These are phyloP conservation scores for Pyrenochaeta sp. DNA, from an alignment of 2,329 filamentous ascomycete genomes.

Conservation along the genomic window DNA sequence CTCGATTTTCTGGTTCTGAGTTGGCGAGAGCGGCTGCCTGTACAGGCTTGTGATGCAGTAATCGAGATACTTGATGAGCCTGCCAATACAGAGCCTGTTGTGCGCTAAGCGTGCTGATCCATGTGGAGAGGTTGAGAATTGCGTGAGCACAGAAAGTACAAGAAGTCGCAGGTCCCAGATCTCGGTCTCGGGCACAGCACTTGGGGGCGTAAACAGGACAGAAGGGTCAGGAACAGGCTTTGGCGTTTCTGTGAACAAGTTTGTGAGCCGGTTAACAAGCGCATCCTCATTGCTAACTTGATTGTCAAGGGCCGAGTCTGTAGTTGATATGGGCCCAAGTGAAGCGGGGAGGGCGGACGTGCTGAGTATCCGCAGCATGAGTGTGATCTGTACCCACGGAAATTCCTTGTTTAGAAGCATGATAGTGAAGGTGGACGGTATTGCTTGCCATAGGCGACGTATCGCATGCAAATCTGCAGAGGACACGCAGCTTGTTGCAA, in stretches of 20 bases:
- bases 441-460: conserved; percentile 70
- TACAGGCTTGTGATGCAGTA: conserved; percentile 73
- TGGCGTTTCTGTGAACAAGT: conserved; percentile 67
- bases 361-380: conserved; percentile 71
- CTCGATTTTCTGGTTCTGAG: conserved; percentile 53
- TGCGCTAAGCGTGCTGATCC: conserved; percentile 71
- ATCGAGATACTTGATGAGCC: conserved; percentile 78
- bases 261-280: conserved; percentile 70
- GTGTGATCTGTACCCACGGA: conserved; percentile 67
- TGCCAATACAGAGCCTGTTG: conserved; percentile 75
- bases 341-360: conserved; percentile 71
- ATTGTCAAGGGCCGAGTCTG: conserved; percentile 51
- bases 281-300: conserved; percentile 51
- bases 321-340: conserved; percentile 70
- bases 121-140: conserved; percentile 67
- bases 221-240: conserved; percentile 38
- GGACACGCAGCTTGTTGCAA: conserved; percentile 67
- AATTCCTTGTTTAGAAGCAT: conserved; percentile 74
- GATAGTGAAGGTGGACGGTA: conserved; percentile 72
- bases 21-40: conserved; percentile 34
- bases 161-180: conserved; percentile 58
- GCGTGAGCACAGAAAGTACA: conserved; percentile 58
- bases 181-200: conserved; percentile 37
- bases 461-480: conserved; percentile 50
- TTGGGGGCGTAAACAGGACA: background rate